These are phyloP conservation scores for Clarireedia monteithiana DNA, from an alignment of 2,329 filamentous ascomycete species.

Conservation along the genomic window DNA sequence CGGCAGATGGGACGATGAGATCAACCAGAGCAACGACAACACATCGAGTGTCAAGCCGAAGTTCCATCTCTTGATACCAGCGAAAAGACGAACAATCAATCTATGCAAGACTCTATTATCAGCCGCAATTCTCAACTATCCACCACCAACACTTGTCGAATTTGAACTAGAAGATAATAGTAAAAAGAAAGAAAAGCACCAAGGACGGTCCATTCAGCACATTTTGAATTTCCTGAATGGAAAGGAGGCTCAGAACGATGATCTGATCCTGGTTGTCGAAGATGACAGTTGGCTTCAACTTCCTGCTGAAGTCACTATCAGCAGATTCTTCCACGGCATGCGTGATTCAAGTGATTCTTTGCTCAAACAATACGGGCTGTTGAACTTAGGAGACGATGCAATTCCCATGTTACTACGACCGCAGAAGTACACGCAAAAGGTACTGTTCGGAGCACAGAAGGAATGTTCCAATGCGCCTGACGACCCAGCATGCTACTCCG, in stretches of 20 bases:
- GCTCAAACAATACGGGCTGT: constrained; percentile 16
- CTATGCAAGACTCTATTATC: constrained; percentile 51
- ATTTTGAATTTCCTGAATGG: constrained; percentile 37
- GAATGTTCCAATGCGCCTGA: constrained; percentile 36
- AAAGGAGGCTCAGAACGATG: constrained; percentile 41
- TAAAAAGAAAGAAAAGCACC: neutral
- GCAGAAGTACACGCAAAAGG: constrained; percentile 41
- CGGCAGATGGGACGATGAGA: constrained; percentile 13
- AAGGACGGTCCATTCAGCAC: constrained; percentile 10
- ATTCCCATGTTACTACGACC: too few relatives aligned
- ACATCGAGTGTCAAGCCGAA: constrained; percentile 20
- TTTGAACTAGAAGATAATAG: constrained; percentile 18
- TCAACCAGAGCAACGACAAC: constrained; percentile 6
- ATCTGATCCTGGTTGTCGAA: constrained; percentile 48
- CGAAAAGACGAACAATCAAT: constrained; percentile 34
- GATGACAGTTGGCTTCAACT: constrained; percentile 48
- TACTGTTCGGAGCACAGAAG: constrained; percentile 49
- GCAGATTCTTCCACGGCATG: constrained; percentile 43
- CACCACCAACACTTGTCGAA: constrained; percentile 47
- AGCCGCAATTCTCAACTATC: constrained; percentile 50
- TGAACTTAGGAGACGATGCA: neutral
- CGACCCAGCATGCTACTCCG: constrained; percentile 43
- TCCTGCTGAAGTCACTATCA: constrained; percentile 46
- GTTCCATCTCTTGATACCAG: constrained; percentile 49
- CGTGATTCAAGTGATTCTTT: constrained; percentile 40